phyloP scores from a whole-genome alignment of 129 eudicot species.

The Arctium lappa region DNA sequence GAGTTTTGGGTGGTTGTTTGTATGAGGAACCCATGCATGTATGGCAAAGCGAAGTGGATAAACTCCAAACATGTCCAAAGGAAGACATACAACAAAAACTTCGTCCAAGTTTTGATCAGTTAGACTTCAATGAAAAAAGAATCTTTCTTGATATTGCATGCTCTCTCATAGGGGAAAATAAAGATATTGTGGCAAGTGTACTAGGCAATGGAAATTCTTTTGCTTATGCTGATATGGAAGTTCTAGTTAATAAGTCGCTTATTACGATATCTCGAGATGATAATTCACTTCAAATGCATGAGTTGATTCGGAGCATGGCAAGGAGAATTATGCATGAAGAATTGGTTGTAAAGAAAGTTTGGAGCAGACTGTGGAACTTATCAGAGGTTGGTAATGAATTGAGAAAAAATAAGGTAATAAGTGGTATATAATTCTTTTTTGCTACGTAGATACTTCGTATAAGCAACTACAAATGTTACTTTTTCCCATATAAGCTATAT shows the following conservation, averaged over 20 bases:
- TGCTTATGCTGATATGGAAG: neutral
- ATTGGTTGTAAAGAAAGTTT: neutral
- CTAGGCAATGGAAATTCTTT: neutral
- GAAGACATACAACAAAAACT: too few relatives aligned
- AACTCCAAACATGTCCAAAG: too few relatives aligned
- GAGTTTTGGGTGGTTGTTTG: neutral
- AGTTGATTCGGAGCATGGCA: slow-evolving; percentile 17
- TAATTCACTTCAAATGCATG: neutral
- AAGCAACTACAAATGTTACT: neutral
- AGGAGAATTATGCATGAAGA: neutral
- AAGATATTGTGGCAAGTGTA: neutral
- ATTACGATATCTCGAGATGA: too few relatives aligned
- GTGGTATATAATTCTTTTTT: neutral
- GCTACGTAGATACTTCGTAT: neutral
- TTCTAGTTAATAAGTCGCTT: neutral
- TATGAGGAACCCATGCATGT: neutral
- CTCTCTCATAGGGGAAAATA: slow-evolving; percentile 11
- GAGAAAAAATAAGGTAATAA: neutral
- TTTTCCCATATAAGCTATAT: neutral
- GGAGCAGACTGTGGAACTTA: neutral
- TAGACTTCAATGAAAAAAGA: too few relatives aligned
- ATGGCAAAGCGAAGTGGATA: too few relatives aligned
- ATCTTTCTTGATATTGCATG: slow-evolving; percentile 16
- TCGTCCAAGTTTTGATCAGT: too few relatives aligned
- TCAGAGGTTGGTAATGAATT: slow-evolving; percentile 17